Percentiles rank a stretch among this genome's conserved stretches.
Evolutionary conservation across 148 eudicot species (phyloP).

Genomic region (Cornus kousa): DNA sequence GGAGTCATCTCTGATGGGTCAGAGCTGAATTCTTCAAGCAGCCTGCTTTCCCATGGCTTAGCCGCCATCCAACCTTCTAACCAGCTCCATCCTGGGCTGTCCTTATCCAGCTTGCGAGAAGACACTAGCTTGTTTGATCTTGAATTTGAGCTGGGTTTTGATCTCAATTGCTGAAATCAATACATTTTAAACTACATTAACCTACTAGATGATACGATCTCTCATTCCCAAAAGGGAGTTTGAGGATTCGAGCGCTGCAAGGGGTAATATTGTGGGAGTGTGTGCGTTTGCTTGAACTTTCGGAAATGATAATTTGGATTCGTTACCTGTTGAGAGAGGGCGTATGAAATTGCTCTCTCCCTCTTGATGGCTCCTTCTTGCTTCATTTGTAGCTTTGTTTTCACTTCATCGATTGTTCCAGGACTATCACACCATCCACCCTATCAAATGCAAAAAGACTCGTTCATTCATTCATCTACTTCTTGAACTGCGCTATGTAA

Average conservation of each 20-base stretch:
- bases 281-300: too few species aligned
- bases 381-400: conserved; percentile 70
- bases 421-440: conserved; percentile 82
- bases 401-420: conserved; percentile 73
- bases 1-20: conserved; percentile 42
- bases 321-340: conserved; percentile 58
- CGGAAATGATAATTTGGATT: too few species aligned
- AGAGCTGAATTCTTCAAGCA: conserved; percentile 38
- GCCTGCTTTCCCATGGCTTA: conserved; percentile 68
- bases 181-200: background rate
- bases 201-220: too few species aligned
- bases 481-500: too few species aligned
- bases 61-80: conserved; percentile 78
- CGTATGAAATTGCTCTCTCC: conserved; percentile 74
- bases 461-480: background rate
- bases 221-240: too few species aligned
- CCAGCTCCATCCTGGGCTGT: conserved; percentile 53
- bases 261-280: too few species aligned
- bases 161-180: conserved; percentile 46
- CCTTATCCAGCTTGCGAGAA: conserved; percentile 33
- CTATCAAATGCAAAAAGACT: conserved; percentile 23
- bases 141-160: conserved; percentile 36
- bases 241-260: too few species aligned
- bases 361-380: conserved; percentile 76
- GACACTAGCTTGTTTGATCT: conserved; percentile 28